A percentile compares a stretch with the other conserved stretches of the same genome.
These are phyloP conservation scores for Calonectria naviculata DNA, from an alignment of 2,329 filamentous ascomycete genomes.

Conservation along the genomic window DNA sequence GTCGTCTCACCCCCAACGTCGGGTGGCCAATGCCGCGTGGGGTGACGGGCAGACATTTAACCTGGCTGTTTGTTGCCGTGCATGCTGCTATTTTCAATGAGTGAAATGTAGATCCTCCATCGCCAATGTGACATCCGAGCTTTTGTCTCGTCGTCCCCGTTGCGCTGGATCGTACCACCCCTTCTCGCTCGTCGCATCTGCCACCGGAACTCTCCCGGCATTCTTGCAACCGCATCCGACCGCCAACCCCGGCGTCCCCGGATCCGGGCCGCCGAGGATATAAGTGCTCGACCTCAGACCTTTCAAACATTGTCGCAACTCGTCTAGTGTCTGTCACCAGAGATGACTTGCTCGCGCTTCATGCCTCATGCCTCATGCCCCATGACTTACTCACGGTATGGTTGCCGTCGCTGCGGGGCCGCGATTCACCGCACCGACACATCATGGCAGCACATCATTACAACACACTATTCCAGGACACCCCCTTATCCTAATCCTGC, in stretches of 20 bases:
- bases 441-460: conserved; percentile 5
- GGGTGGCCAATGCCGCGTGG: conserved; percentile 6
- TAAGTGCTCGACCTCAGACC: neutral
- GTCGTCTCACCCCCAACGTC: neutral
- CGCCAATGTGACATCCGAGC: neutral
- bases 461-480: neutral
- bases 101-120: conserved; percentile 1
- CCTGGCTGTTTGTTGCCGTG: neutral
- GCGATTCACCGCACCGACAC: neutral
- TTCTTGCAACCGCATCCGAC: conserved; percentile 25
- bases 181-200: neutral
- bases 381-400: neutral
- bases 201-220: conserved; percentile 20
- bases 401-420: neutral
- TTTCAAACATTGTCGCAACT: neutral
- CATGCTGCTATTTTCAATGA: neutral
- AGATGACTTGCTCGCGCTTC: neutral
- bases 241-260: conserved; percentile 33
- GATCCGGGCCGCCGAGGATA: conserved; percentile 26
- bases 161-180: neutral
- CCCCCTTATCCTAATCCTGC: neutral
- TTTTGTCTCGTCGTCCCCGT: conserved; percentile 18
- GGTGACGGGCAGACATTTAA: neutral
- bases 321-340: neutral
- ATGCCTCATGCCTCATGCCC: neutral